Base-by-base conservation (phyloP, 169 alveolate genomes). In the Plasmodium billcollinsi region DNA sequence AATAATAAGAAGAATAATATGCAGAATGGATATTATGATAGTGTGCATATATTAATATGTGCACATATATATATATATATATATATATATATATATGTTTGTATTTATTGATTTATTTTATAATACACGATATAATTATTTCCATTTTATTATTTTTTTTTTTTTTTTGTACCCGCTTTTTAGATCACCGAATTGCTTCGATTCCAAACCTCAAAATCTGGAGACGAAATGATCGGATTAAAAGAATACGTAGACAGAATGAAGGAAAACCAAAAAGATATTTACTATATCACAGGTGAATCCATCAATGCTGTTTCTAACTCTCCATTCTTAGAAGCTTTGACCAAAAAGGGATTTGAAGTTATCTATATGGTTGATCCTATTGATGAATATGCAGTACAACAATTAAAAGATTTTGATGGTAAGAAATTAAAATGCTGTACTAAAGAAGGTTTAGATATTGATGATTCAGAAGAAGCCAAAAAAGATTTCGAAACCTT, bases 211-310 rank as follows among this genome's bases (percentile, higher is more conserved):
- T 94, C 99, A 93, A 99, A 98, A 97, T 94, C 98, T 59, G 99
- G 99, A 85, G 99, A 99, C 63, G 99, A 99, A 88, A 93, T 96
- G 94, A 96, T 98, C 72, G 96, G 99, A 73, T 95, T 99, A 88
- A 98, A 98, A 95, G 99, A 98, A 89, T 99, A 99, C 94, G 99
- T 98, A 59, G 98, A 97, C 90, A 96, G 99, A 95, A 99, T 99
- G 99, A 98, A 98, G 98, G 99, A 98, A 91, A 98, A 97, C 71
- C 99, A 98, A 96, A 99, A 98, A 95, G 99, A 97, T 90, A 98
- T 99, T 93, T 99, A 95, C 97, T 99, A 98, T 97, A 98, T 99
- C 90, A 98, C 99, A 24, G 99, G 99, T 56, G 99, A 99, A 94
- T 97, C 99, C 66, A 96, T 95, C 65, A 97, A 97, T 61, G 97